A percentile compares a stretch with the other conserved stretches of the same genome.
Evolutionary conservation across 257 asterid species (phyloP).

Genomic region (Ehretia macrophylla): DNA sequence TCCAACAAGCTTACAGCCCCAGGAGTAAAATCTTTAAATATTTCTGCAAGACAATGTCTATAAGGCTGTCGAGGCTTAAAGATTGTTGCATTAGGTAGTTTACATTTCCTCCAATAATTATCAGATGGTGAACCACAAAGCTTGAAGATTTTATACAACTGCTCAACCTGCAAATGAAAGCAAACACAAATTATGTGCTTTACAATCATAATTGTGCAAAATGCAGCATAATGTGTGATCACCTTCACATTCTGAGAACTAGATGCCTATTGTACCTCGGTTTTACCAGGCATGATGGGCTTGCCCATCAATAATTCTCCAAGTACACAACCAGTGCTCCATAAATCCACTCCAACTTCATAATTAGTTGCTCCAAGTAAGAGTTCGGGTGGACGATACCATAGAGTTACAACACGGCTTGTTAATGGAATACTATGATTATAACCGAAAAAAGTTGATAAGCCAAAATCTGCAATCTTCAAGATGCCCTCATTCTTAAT

Average conservation of each 20-base stretch:
- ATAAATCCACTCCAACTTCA: slow-evolving; percentile 80
- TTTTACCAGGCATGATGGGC: slow-evolving; percentile 95
- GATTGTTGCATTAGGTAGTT: slow-evolving; percentile 60
- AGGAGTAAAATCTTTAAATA: slow-evolving; percentile 59
- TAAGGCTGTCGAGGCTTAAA: slow-evolving; percentile 72
- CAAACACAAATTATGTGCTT: no score
- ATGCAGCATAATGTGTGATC: no score
- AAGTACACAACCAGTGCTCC: slow-evolving; percentile 93
- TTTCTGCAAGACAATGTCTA: slow-evolving; percentile 58
- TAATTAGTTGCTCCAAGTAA: slow-evolving; percentile 77
- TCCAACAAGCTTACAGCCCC: slow-evolving; percentile 65
- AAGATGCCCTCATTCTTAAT: slow-evolving; percentile 39
- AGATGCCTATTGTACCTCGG: slow-evolving; percentile 51
- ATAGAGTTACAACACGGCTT: slow-evolving; percentile 90
- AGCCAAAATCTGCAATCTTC: slow-evolving; percentile 65
- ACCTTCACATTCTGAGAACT: no score
- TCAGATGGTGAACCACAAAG: slow-evolving; percentile 93
- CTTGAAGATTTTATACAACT: slow-evolving; percentile 82
- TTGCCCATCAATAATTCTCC: slow-evolving; percentile 81
- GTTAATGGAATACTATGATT: slow-evolving; percentile 37
- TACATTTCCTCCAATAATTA: slow-evolving; percentile 71
- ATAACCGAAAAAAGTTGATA: slow-evolving; percentile 36
- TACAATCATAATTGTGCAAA: no score
- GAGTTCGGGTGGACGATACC: slow-evolving; percentile 98
- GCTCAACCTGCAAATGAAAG: slow-evolving; percentile 61